Evolutionary conservation across 1,284 basidiomycete species (phyloP).

Genomic region (Cryptococcus sp.): DNA sequence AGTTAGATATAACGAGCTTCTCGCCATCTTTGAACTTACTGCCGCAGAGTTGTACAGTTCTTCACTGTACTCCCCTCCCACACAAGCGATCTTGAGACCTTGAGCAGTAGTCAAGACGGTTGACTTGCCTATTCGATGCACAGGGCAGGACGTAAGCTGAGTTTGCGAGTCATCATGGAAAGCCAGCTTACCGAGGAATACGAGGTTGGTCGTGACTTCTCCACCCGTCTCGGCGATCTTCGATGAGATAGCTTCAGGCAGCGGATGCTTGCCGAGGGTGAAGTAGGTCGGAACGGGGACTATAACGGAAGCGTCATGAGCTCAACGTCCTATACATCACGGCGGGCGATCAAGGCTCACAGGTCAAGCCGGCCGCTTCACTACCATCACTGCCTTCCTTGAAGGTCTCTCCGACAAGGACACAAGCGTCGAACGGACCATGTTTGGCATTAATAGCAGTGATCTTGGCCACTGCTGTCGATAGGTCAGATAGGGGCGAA

Average conservation of each 20-base stretch:
- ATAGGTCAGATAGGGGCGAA: conserved; percentile 74
- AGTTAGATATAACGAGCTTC: neutral
- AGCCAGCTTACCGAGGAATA: conserved; percentile 70
- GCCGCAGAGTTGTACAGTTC: conserved; percentile 57
- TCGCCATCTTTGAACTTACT: conserved; percentile 8
- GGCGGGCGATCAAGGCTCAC: conserved; percentile 23
- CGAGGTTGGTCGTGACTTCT: conserved; percentile 77
- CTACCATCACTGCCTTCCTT: conserved; percentile 60
- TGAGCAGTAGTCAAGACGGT: conserved; percentile 77
- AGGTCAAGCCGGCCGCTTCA: conserved; percentile 52
- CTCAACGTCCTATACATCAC: conserved; percentile 11
- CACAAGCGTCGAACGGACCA: conserved; percentile 86
- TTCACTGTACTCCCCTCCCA: conserved; percentile 74
- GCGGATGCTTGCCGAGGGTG: conserved; percentile 74
- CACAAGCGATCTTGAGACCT: conserved; percentile 79
- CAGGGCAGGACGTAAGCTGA: neutral
- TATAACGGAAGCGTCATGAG: conserved; percentile 41
- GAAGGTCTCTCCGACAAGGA: conserved; percentile 92
- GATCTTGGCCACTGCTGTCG: conserved; percentile 75
- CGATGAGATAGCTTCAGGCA: conserved; percentile 71
- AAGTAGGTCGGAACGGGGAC: conserved; percentile 90
- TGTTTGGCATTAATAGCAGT: conserved; percentile 86
- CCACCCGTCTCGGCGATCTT: conserved; percentile 73
- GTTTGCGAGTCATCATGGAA: neutral
- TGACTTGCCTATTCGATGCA: conserved; percentile 67